Base-by-base conservation (phyloP, 1,284 basidiomycete species). In the Athelia psychrophila region DNA sequence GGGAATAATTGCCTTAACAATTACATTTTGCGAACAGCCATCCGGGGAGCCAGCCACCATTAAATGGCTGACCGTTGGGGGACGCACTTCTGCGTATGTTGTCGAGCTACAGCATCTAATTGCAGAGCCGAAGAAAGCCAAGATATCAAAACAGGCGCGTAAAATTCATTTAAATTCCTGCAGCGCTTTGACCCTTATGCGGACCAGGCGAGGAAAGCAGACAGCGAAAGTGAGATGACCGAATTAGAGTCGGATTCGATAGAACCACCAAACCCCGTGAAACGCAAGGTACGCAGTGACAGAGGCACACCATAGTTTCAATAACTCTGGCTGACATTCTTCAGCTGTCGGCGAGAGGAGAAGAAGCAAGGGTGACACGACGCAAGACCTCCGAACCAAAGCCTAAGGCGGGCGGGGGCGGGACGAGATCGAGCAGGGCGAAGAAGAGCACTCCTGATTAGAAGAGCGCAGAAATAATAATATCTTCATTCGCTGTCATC, bases 61-160 rank as follows among this genome's bases (percentile, higher is more conserved):
- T 55, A 83, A 81, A 56, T 93, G 86, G 77, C 65, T 91, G 49
- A 91, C 86, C 1, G 87, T 94, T 9, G 89, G 88, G 3, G 91
- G 92, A 1, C 75, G 91, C 15, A 93, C 92, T 1, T 88, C 87
- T 1, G 91, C 90, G 3, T 85, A 83, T 55, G 83, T 92, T 2
- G 65, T 68, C 9, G 81, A 90, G 64, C 72, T 93, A 2, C 91
- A 92, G 61, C 72, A 71, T 46, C 66, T 77, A 50, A 66, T 69
- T 19, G 18, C 46, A 18, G 56, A 54, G n/a, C 6, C 38, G 38
- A 51, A 13, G 50, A 51, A 30, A 48, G 1, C 13, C 23, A 33
- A 47, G 36, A 47, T 38, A 47, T 5, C 44, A 22, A n/a, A 9
- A 48, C 8, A 48, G 33, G 47, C 47, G 52, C 52, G 54, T 48